Conservation (phyloP, 495 filamentous ascomycete genomes). For the Cryomyces minteri region DNA sequence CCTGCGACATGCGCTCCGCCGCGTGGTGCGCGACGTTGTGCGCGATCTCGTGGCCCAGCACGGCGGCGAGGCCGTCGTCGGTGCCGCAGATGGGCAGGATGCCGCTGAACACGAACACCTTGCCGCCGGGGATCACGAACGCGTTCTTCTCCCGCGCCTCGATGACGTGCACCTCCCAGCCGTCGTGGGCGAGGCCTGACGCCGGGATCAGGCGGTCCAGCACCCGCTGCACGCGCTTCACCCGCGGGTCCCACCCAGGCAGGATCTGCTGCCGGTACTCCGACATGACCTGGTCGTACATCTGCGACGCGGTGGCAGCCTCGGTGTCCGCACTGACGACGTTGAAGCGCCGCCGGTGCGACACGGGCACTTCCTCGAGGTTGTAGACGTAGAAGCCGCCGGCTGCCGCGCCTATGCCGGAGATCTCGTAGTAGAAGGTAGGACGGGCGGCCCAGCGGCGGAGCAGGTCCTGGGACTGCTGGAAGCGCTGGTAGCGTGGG, state of each 20-base stretch:
- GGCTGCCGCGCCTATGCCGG: constrained; percentile 17
- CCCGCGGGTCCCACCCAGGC: constrained; percentile 29
- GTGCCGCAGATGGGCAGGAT: constrained; percentile 53
- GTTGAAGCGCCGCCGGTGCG: constrained; percentile 69
- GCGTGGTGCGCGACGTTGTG: constrained; percentile 72
- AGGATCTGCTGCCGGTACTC: constrained; percentile 28
- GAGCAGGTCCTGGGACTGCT: constrained; percentile 7
- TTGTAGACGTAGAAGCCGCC: constrained; percentile 48
- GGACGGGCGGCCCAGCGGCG: constrained; percentile 14
- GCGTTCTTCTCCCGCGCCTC: constrained; percentile 53
- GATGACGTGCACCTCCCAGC: constrained; percentile 82
- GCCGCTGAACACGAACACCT: constrained; percentile 79
- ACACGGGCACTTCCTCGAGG: constrained; percentile 63
- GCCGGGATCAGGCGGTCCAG: constrained; percentile 53
- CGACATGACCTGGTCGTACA: constrained; percentile 18
- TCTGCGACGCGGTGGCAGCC: constrained; percentile 19
- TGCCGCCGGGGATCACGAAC: constrained; percentile 79
- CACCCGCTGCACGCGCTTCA: constrained; percentile 42
- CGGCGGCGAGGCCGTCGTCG: constrained; percentile 64
- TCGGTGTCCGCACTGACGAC: constrained; percentile 41
- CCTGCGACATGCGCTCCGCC: constrained; percentile 53
- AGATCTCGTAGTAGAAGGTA: constrained; percentile 20
- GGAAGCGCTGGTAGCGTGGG: constrained; percentile 11
- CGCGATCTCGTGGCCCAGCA: constrained; percentile 88
- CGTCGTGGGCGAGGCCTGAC: constrained; percentile 36